Percentiles rank a stretch among this genome's conserved stretches.
Evolutionary conservation across 1,284 basidiomycete species (phyloP).

Genomic region (Ceratobasidium papillatum): DNA sequence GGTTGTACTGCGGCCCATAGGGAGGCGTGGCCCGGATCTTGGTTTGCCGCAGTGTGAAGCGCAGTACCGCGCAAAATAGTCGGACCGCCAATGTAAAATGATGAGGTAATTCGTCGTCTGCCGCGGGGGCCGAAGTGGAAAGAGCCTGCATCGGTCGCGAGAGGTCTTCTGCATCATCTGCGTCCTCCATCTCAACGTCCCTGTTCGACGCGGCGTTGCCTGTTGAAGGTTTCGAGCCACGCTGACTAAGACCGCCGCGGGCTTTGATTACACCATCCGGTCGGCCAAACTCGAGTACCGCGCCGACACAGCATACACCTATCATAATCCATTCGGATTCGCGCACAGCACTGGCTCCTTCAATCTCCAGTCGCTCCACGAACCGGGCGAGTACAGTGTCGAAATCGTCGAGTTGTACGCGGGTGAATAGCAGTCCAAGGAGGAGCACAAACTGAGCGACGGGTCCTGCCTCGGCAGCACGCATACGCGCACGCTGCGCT

Average conservation of each 20-base stretch:
- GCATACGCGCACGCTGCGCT: conserved; percentile 65
- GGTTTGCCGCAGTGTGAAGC: conserved; percentile 73
- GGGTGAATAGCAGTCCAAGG: conserved; percentile 96
- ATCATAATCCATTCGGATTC: conserved; percentile 97
- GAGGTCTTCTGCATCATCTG: conserved; percentile 74
- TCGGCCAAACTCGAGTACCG: conserved; percentile 89
- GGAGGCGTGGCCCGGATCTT: conserved; percentile 66
- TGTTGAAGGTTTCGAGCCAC: conserved; percentile 37
- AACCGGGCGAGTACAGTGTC: conserved; percentile 81
- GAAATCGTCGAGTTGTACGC: conserved; percentile 93
- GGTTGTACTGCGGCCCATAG: conserved; percentile 72
- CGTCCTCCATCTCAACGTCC: conserved; percentile 47
- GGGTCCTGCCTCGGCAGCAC: conserved; percentile 76
- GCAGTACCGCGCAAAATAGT: conserved; percentile 82
- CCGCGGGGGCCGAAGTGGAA: conserved; percentile 39
- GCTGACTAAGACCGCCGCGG: conserved; percentile 35
- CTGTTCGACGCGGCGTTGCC: neutral
- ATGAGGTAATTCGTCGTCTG: conserved; percentile 60
- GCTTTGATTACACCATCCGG: conserved; percentile 71
- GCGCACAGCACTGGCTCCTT: conserved; percentile 65
- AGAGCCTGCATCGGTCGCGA: conserved; percentile 57
- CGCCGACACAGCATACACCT: conserved; percentile 83
- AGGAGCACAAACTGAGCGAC: conserved; percentile 87
- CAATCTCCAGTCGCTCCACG: conserved; percentile 80
- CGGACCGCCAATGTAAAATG: conserved; percentile 78